Evolutionary conservation across 2,329 filamentous ascomycete species (phyloP).

Genomic region (Endothia cerciana): DNA sequence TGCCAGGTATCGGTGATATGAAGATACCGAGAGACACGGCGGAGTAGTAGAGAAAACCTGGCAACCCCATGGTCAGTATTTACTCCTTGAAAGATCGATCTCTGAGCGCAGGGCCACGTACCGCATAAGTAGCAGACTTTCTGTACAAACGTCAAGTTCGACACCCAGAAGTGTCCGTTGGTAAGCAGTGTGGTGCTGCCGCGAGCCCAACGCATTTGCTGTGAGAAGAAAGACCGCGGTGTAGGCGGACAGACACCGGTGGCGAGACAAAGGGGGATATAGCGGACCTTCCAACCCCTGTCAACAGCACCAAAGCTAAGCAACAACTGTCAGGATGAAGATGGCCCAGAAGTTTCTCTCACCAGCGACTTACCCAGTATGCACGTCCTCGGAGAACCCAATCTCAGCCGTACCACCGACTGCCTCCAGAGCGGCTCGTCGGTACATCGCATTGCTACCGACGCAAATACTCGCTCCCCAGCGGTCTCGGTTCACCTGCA

Average conservation of each 20-base stretch:
- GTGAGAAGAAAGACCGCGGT: slow-evolving; percentile 46
- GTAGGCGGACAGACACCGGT: slow-evolving; percentile 49
- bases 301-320: slow-evolving; percentile 44
- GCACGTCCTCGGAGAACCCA: slow-evolving; percentile 49
- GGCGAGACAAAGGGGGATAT: slow-evolving; percentile 45
- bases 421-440: slow-evolving; percentile 43
- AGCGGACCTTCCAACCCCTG: slow-evolving; percentile 47
- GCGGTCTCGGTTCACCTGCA: slow-evolving; percentile 45
- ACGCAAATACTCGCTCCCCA: slow-evolving; percentile 48
- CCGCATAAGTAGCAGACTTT: slow-evolving; percentile 48
- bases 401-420: slow-evolving; percentile 48
- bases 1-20: slow-evolving; percentile 45
- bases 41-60: slow-evolving; percentile 45
- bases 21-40: slow-evolving; percentile 46
- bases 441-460: slow-evolving; percentile 47
- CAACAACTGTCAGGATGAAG: not conserved
- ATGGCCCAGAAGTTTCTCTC: too few relatives aligned
- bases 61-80: not conserved
- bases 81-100: not conserved
- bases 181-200: slow-evolving; percentile 46
- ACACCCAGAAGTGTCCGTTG: slow-evolving; percentile 46
- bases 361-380: slow-evolving; percentile 40
- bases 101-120: slow-evolving; percentile 19
- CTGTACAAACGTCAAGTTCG: slow-evolving; percentile 42
- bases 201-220: slow-evolving; percentile 49